Percentiles rank a stretch among this genome's conserved stretches.
Conservation (phyloP, 2,329 filamentous ascomycete genomes). For the Arachnomyces sp. region DNA sequence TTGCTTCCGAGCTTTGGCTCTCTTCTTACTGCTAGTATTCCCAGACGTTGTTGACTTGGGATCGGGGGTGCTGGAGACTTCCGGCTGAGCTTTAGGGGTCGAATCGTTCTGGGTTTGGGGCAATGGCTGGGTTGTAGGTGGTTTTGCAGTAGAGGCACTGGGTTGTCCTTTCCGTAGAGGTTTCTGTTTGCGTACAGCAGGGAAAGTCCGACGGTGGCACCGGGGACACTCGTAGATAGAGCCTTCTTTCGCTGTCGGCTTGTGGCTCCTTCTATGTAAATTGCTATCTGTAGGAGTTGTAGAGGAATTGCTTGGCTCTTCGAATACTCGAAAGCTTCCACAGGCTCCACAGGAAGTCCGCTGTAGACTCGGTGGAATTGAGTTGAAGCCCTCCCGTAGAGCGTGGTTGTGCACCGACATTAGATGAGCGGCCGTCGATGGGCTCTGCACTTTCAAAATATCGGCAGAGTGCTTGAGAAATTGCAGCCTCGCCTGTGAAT, state of each 20-base stretch:
- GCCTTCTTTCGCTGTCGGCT: constrained; percentile 6
- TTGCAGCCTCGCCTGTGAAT: constrained; percentile 20
- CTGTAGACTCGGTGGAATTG: constrained; percentile 24
- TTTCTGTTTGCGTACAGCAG: constrained; percentile 9
- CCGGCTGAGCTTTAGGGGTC: not conserved
- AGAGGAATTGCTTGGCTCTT: constrained; percentile 22
- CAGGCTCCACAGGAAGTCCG: constrained; percentile 32
- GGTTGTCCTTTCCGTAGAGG: constrained; percentile 6
- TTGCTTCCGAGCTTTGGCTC: constrained; percentile 47
- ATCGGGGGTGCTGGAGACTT: constrained; percentile 6
- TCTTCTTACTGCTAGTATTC: constrained; percentile 46
- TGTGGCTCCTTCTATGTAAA: constrained; percentile 8
- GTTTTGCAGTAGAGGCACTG: constrained; percentile 4
- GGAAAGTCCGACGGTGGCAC: constrained; percentile 27
- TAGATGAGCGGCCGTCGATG: constrained; percentile 35
- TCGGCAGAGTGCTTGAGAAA: constrained; percentile 31
- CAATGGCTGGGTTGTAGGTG: not conserved
- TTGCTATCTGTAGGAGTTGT: constrained; percentile 14
- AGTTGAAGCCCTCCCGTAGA: constrained; percentile 25
- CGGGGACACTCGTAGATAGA: constrained; percentile 30
- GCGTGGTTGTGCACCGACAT: constrained; percentile 29
- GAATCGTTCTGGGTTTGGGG: constrained; percentile 2
- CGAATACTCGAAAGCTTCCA: constrained; percentile 28
- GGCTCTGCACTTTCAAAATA: constrained; percentile 23
- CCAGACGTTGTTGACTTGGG: constrained; percentile 18